A percentile compares a stretch with the other conserved stretches of the same genome.
These are phyloP conservation scores for Blepharisma stoltei DNA, from an alignment of 73 alveolate genomes.

Conservation along the genomic window DNA sequence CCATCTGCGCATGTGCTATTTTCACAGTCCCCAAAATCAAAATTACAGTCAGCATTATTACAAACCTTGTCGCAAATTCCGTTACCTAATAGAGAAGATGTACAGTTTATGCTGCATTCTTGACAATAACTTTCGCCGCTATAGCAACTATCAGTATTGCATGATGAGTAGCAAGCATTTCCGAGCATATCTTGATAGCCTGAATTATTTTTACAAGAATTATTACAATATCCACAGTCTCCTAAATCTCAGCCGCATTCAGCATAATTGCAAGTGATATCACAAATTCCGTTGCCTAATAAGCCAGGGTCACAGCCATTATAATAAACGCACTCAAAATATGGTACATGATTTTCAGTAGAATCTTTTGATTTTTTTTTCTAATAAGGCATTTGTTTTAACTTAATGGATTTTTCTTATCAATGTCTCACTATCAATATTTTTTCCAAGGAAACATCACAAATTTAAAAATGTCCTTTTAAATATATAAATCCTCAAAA, in stretches of 20 bases:
- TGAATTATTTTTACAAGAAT: not conserved
- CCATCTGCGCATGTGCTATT: not conserved
- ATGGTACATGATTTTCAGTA: no score
- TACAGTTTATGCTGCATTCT: not conserved
- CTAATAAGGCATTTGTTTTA: no score
- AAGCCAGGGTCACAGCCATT: slow-evolving; percentile 17
- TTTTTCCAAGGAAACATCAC: no score
- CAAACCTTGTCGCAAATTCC: not conserved
- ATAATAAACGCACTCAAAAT: not conserved
- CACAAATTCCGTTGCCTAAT: not conserved
- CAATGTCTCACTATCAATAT: no score
- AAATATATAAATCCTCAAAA: no score
- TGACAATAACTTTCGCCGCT: not conserved
- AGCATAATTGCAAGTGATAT: not conserved
- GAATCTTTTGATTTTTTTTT: no score
- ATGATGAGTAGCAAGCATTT: not conserved
- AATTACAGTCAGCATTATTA: not conserved
- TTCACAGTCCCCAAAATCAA: not conserved
- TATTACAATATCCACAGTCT: not conserved
- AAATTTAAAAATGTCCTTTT: no score
- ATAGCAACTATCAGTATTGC: not conserved
- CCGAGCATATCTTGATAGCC: not conserved
- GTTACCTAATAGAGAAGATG: not conserved
- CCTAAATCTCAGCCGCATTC: slow-evolving; percentile 9
- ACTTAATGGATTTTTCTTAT: no score